Evolutionary conservation across 768 basidiomycete genomes (phyloP).

Genomic region (Agrocybe chaxingu): DNA sequence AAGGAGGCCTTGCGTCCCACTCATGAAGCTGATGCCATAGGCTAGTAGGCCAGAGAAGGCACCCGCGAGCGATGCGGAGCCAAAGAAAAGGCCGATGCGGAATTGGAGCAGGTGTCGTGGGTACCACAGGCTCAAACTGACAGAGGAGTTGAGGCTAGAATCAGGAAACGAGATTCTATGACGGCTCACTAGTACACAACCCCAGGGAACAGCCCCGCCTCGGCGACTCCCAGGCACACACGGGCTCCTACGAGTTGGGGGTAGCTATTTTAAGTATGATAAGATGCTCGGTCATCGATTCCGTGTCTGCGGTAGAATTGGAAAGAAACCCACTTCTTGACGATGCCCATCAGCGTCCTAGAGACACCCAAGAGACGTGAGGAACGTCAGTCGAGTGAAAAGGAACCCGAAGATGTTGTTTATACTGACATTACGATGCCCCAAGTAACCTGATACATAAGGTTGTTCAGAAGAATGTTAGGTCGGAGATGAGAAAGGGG

Average conservation of each 20-base stretch:
- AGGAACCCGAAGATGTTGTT: background rate
- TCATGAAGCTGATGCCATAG: slow-evolving; percentile 53
- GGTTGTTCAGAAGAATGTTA: background rate
- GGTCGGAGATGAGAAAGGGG: background rate
- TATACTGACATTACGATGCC: slow-evolving; percentile 54
- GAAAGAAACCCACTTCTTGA: slow-evolving; percentile 46
- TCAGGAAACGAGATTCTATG: background rate
- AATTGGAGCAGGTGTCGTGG: slow-evolving; percentile 58
- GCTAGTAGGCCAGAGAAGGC: slow-evolving; percentile 62
- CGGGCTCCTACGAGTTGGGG: slow-evolving; percentile 58
- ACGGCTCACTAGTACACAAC: slow-evolving; percentile 64
- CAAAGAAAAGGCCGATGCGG: slow-evolving; percentile 62
- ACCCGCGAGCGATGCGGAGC: slow-evolving; percentile 60
- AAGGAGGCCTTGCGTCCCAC: slow-evolving; percentile 36
- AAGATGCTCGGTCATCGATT: background rate
- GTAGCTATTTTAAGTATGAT: slow-evolving; percentile 38
- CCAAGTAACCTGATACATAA: slow-evolving; percentile 48
- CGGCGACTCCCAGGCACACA: slow-evolving; percentile 59
- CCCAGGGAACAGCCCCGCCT: slow-evolving; percentile 72
- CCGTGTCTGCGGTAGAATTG: background rate
- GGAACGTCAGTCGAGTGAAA: slow-evolving; percentile 1
- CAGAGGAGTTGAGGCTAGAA: background rate
- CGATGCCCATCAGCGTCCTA: slow-evolving; percentile 66
- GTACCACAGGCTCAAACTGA: slow-evolving; percentile 66
- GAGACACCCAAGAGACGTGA: background rate